Evolutionary conservation across 345 rosid genomes (phyloP).

Genomic region (Eucalyptus tenuipes): DNA sequence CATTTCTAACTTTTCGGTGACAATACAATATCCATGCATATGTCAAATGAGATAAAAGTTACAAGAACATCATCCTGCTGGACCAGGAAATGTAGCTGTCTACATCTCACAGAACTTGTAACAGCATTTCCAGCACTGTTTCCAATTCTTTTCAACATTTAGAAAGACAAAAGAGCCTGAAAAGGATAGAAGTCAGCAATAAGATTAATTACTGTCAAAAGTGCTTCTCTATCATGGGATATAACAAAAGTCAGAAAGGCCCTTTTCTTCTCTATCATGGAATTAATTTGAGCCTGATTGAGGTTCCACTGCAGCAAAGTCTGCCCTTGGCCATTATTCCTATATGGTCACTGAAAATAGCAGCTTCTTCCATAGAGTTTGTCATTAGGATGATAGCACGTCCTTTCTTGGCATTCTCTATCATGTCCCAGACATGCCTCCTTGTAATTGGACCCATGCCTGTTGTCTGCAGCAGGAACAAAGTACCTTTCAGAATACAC

Average conservation of each 20-base stretch:
- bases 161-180: neutral
- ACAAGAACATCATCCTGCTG: neutral
- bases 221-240: conserved; percentile 60
- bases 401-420: conserved; percentile 72
- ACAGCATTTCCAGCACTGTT: neutral
- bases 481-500: neutral
- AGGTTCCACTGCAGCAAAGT: conserved; percentile 81
- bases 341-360: conserved; percentile 76
- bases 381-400: conserved; percentile 79
- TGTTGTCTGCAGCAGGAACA: conserved; percentile 41
- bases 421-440: conserved; percentile 92
- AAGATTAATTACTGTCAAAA: conserved; percentile 33
- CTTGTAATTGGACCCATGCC: conserved; percentile 96
- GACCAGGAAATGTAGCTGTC: neutral
- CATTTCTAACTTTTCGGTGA: neutral
- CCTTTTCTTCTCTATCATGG: conserved; percentile 58
- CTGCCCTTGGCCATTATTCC: conserved; percentile 95
- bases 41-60: neutral
- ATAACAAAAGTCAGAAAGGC: conserved; percentile 62
- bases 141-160: neutral
- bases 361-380: conserved; percentile 98
- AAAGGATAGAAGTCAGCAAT: neutral
- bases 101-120: neutral
- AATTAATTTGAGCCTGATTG: conserved; percentile 71
- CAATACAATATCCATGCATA: neutral